Conservation (phyloP, 2,329 filamentous ascomycete species). For the Aspergillus persii region DNA sequence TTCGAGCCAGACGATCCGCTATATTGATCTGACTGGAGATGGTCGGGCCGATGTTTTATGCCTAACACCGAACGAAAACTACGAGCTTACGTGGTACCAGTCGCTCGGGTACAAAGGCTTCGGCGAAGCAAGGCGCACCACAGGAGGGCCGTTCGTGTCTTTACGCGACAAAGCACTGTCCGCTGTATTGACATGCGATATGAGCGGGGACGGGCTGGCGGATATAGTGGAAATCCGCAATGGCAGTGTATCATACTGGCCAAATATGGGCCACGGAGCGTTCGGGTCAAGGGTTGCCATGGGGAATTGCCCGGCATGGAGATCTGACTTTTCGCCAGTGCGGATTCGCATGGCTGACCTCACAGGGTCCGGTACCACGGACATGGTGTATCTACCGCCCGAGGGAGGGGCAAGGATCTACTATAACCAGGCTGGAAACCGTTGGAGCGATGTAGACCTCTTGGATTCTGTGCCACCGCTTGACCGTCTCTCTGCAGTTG, state of each 20-base stretch:
- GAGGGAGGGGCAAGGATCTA: neutral
- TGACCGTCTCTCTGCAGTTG: neutral
- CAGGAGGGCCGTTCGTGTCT: neutral
- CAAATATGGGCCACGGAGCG: constrained; percentile 3
- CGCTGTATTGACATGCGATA: neutral
- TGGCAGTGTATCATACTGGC: neutral
- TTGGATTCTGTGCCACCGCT: neutral
- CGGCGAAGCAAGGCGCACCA: neutral
- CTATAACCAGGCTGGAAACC: neutral
- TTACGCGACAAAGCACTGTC: neutral
- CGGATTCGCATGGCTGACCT: neutral
- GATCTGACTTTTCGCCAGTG: neutral
- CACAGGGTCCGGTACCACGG: neutral
- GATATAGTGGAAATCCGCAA: constrained; percentile 1
- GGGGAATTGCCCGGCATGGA: neutral
- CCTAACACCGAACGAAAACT: neutral
- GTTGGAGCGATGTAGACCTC: neutral
- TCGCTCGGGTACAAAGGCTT: neutral
- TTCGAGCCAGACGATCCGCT: neutral
- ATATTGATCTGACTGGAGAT: neutral
- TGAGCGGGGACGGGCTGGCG: constrained; percentile 1
- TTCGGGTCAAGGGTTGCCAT: too few species aligned
- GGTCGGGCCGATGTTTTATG: neutral
- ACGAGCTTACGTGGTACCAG: neutral
- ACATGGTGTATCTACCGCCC: neutral